Evolutionary conservation across 768 basidiomycete species (phyloP).

Genomic region (Scleroderma bovista): DNA sequence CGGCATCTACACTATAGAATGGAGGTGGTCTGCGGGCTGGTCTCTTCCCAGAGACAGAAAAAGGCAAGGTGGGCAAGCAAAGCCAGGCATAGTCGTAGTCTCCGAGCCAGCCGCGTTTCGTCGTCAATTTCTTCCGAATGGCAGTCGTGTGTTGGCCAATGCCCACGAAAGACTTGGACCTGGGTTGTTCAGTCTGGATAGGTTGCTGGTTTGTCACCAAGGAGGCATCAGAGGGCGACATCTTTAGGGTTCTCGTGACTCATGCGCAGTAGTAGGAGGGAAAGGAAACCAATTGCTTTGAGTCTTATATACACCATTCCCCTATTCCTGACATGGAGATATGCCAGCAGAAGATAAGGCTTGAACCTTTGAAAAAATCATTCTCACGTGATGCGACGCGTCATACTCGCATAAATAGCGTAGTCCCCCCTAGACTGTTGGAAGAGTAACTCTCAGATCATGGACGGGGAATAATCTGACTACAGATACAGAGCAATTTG

Average conservation of each 20-base stretch:
- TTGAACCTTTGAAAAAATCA: no score
- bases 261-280: no score
- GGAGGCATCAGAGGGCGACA: background rate
- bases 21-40: constrained; percentile 42
- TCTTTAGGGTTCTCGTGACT: background rate
- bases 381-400: background rate
- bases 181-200: constrained; percentile 6
- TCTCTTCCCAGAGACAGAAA: constrained; percentile 31
- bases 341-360: background rate
- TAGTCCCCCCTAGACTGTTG: no score
- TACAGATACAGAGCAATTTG: constrained; percentile 2
- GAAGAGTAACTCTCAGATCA: background rate
- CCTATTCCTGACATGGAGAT: background rate
- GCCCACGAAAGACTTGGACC: constrained; percentile 1
- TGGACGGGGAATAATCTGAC: background rate
- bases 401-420: no score
- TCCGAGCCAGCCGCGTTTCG: constrained; percentile 72
- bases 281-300: no score
- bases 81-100: constrained; percentile 77
- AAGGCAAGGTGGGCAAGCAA: constrained; percentile 66
- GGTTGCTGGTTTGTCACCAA: constrained; percentile 16
- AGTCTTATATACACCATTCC: no score
- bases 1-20: constrained; percentile 69
- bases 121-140: constrained; percentile 36
- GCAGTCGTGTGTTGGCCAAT: constrained; percentile 5